These are phyloP conservation scores for Elsinoe arachidis DNA, from an alignment of 2,329 filamentous ascomycete species.

Conservation along the genomic window DNA sequence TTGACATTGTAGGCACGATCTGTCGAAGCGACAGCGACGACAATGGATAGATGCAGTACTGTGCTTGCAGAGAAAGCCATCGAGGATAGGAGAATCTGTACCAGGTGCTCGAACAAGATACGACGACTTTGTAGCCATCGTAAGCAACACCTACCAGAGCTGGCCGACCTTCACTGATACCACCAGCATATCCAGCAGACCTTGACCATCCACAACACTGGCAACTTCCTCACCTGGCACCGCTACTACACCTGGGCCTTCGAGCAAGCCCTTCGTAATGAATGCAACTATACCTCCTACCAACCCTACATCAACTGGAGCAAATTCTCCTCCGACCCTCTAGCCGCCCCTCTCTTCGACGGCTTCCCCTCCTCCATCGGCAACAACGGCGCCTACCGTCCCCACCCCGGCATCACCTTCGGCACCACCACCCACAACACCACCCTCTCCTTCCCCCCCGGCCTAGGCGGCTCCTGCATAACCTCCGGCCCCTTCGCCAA, in stretches of 20 bases:
- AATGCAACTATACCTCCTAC: constrained; percentile 33
- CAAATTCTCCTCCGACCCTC: constrained; percentile 32
- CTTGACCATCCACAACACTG: constrained; percentile 15
- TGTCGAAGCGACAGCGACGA: neutral
- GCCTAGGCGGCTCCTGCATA: constrained; percentile 45
- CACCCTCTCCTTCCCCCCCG: constrained; percentile 31
- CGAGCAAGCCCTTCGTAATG: constrained; percentile 30
- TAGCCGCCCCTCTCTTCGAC: constrained; percentile 44
- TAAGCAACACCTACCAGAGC: neutral
- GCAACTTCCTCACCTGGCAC: constrained; percentile 32
- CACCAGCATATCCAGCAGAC: constrained; percentile 16
- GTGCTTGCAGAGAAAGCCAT: constrained; percentile 23
- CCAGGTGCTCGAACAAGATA: constrained; percentile 16
- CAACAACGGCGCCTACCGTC: constrained; percentile 15
- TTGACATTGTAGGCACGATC: neutral
- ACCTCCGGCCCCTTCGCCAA: constrained; percentile 38
- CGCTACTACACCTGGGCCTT: constrained; percentile 33
- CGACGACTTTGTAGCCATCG: constrained; percentile 16
- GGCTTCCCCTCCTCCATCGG: constrained; percentile 37
- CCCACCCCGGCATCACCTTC: constrained; percentile 11
- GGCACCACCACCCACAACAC: constrained; percentile 15
- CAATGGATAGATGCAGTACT: constrained; percentile 23
- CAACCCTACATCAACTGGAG: constrained; percentile 47
- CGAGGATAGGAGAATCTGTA: constrained; percentile 14
- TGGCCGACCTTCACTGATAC: neutral